Base-by-base conservation (phyloP, 140 eudicot genomes). In the Eryngium alpinum region DNA sequence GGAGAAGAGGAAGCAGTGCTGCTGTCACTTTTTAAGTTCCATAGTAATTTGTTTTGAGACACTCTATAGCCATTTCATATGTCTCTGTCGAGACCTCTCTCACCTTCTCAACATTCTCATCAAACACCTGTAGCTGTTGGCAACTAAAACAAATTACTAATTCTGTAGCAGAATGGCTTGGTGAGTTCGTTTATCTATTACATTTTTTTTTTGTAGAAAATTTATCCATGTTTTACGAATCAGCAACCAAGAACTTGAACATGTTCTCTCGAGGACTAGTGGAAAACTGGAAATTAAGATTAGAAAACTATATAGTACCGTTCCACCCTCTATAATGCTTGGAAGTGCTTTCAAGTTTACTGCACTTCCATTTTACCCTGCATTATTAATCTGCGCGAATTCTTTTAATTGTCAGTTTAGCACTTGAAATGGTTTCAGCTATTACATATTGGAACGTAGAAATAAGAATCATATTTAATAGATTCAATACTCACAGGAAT, bases 1-100 rank as follows among this genome's bases (percentile, higher is more conserved):
- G 86, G 44, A 83, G 84, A 33, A 82, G 79, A 69, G 86, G 86
- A 83, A 83, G 81, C 14, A 77, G 67, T 10, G 81, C 85, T 49
- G 77, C 81, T 46, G 85, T 82, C 29, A 77, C 77, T 66, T 65
- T 18, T 78, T 83, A 77, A 5, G 86, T 71, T 34, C 86, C 86
- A 10, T 83, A 78, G 72, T 83, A 83, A 83, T 83, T 83, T 29
- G 86, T 83, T 70, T 78, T 38, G 24, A 83, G 46, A 77, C 86
- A 83, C 57, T 53, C 79, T 70, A 77, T 74, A 16, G 82, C 82
- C 78, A 22, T 66, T 60, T 53, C 79, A 52, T 83, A 77, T 22
- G 79, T 72, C 53, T 83, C 73, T 15, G 33, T 27, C 22, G 79
- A 24, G 22, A 28, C 56, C 52, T 56, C 82, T 49, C 24, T 33